Evolutionary conservation across 148 eudicot species (phyloP).

Genomic region (Rhododendron griersonianum): DNA sequence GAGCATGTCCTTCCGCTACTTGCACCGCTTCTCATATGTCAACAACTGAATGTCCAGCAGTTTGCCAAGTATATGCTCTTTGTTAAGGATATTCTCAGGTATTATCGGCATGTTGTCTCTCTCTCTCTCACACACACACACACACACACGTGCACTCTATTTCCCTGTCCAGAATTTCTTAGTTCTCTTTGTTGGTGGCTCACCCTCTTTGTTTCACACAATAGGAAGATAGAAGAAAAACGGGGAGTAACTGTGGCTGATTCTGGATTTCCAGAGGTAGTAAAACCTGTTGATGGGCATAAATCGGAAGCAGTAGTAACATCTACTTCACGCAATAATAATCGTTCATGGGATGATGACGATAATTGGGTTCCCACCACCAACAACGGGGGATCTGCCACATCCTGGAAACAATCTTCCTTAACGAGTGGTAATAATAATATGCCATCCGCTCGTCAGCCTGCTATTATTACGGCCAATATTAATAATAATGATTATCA

Average conservation of each 20-base stretch:
- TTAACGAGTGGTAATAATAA: conserved; percentile 8
- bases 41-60: conserved; percentile 93
- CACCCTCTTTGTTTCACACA: conserved; percentile 21
- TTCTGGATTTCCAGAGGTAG: conserved; percentile 51
- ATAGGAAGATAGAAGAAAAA: conserved; percentile 79
- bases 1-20: conserved; percentile 88
- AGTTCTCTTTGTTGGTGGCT: not conserved
- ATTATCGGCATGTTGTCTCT: conserved; percentile 7
- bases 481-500: not conserved
- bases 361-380: conserved; percentile 66
- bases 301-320: conserved; percentile 23
- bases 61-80: conserved; percentile 95
- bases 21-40: conserved; percentile 72
- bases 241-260: conserved; percentile 82
- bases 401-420: conserved; percentile 23
- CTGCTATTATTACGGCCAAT: conserved; percentile 17
- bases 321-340: conserved; percentile 42
- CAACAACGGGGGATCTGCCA: conserved; percentile 23
- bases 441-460: conserved; percentile 22
- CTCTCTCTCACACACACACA: not conserved
- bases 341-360: conserved; percentile 89
- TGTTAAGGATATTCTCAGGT: conserved; percentile 87
- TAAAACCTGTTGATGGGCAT: conserved; percentile 32
- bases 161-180: not conserved
- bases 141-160: not conserved